A percentile compares a stretch with the other conserved stretches of the same genome.
Evolutionary conservation across 495 filamentous ascomycete genomes (phyloP).

Genomic region (Hamigera avellanea): DNA sequence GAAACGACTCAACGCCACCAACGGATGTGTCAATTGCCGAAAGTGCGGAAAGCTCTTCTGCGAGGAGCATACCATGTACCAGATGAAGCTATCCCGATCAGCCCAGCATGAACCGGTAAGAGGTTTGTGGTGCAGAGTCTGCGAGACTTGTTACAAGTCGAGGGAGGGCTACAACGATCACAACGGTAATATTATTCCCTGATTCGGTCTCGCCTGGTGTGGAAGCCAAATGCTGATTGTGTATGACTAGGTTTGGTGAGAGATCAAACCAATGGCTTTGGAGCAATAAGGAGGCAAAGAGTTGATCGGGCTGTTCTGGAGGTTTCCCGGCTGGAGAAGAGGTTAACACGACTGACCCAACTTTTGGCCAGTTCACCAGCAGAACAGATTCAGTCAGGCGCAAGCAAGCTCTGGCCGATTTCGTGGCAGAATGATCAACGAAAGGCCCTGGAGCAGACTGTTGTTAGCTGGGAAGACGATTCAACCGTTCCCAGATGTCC

Average conservation of each 20-base stretch:
- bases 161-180: conserved; percentile 93
- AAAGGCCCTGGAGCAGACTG: conserved; percentile 74
- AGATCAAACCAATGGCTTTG: conserved; percentile 62
- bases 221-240: background rate
- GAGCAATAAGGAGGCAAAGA: conserved; percentile 52
- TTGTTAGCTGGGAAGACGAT: conserved; percentile 95
- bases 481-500: conserved; percentile 68
- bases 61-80: conserved; percentile 98
- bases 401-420: conserved; percentile 45
- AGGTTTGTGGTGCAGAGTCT: conserved; percentile 88
- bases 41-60: conserved; percentile 90
- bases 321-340: conserved; percentile 78
- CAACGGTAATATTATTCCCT: conserved; percentile 33
- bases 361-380: conserved; percentile 60
- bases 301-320: conserved; percentile 81
- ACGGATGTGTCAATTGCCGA: conserved; percentile 81
- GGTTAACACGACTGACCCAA: conserved; percentile 82
- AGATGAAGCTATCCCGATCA: conserved; percentile 91
- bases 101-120: conserved; percentile 86
- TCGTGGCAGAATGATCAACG: conserved; percentile 51
- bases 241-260: conserved; percentile 35
- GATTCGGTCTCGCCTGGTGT: background rate
- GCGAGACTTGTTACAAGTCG: conserved; percentile 96
- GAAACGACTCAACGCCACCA: conserved; percentile 61
- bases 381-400: conserved; percentile 38